These are phyloP conservation scores for Heliamphora exappendiculata DNA, from an alignment of 148 eudicot species.

Conservation along the genomic window DNA sequence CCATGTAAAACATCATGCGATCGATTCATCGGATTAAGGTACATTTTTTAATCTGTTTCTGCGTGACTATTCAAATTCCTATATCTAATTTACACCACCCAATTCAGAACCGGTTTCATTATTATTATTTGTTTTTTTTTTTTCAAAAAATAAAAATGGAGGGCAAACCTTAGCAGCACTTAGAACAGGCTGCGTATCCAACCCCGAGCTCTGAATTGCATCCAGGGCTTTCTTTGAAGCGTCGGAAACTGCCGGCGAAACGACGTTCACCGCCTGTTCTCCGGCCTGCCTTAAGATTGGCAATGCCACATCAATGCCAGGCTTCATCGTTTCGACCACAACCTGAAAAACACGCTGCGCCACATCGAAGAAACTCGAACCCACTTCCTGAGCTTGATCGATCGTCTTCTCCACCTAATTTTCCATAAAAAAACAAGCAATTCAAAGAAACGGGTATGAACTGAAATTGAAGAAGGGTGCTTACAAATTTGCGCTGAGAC, in stretches of 20 bases:
- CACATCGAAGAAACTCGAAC: constrained; percentile 42
- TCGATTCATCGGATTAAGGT: no score
- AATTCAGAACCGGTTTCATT: background rate
- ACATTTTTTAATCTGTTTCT: no score
- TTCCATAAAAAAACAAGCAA: constrained; percentile 4
- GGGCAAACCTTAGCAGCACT: constrained; percentile 70
- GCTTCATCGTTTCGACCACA: constrained; percentile 52
- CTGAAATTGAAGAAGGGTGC: background rate
- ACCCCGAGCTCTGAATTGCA: constrained; percentile 75
- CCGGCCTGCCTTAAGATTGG: constrained; percentile 80
- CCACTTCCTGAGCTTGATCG: constrained; percentile 69
- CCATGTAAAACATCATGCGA: no score
- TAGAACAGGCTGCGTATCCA: constrained; percentile 54
- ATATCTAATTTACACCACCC: no score
- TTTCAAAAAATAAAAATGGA: background rate
- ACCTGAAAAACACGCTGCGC: constrained; percentile 44
- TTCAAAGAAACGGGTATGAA: constrained; percentile 3
- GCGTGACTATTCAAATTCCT: no score
- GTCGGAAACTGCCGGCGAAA: constrained; percentile 70
- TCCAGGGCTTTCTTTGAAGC: constrained; percentile 85
- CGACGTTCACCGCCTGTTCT: constrained; percentile 55
- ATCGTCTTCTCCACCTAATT: constrained; percentile 74
- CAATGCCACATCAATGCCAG: constrained; percentile 66
- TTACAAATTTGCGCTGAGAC: background rate
- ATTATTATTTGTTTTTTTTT: no score